These are phyloP conservation scores for Vachellia pachyceras DNA, from an alignment of 306 rosid genomes.

Conservation along the genomic window DNA sequence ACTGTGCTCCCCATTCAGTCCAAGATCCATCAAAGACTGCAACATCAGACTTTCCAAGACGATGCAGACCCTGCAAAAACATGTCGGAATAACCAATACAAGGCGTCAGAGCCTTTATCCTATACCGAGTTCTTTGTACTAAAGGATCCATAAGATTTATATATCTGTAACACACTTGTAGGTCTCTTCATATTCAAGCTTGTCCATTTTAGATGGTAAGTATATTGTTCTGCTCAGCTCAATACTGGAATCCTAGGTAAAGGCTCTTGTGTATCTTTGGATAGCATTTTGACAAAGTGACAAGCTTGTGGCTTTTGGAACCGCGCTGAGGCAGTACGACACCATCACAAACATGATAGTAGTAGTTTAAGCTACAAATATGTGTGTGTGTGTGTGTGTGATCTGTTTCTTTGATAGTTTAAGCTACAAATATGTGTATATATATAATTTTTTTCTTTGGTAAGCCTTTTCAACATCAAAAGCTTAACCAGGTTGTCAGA, in stretches of 20 bases:
- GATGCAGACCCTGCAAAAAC: slow-evolving; percentile 76
- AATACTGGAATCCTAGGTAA: background rate
- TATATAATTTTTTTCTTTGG: no score
- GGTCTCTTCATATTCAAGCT: background rate
- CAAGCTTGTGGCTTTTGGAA: background rate
- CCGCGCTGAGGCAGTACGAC: no score
- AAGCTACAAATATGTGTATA: no score
- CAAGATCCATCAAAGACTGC: slow-evolving; percentile 96
- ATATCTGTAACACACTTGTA: background rate
- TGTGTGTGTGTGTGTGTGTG: background rate
- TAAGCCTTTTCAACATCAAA: background rate
- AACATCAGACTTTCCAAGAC: slow-evolving; percentile 80
- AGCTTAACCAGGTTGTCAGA: background rate
- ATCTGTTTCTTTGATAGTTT: background rate
- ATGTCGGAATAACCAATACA: slow-evolving; percentile 5
- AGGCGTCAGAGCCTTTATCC: background rate
- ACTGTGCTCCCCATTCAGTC: slow-evolving; percentile 93
- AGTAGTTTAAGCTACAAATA: no score
- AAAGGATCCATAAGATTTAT: background rate
- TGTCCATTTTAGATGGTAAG: background rate
- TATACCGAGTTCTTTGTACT: background rate
- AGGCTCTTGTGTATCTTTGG: background rate
- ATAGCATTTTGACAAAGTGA: background rate
- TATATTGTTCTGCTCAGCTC: background rate
- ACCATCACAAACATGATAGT: no score